Conservation (phyloP, 352 stramenopile species). For the Thalassiosira mediterranea region DNA sequence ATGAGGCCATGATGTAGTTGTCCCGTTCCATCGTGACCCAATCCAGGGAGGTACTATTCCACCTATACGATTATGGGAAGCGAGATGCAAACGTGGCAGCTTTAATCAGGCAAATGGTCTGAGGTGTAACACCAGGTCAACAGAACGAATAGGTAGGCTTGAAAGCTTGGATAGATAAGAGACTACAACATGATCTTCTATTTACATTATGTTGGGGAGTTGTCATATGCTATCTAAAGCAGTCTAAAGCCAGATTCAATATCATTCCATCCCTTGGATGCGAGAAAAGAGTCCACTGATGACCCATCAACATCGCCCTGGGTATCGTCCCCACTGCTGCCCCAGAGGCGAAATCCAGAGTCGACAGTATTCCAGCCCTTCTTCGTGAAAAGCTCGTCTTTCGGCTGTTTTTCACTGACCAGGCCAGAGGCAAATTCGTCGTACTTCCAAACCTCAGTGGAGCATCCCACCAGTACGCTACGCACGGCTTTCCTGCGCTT, state of each 20-base stretch:
- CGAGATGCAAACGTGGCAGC: too few relatives aligned
- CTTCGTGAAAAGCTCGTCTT: conserved; percentile 67
- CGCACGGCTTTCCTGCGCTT: conserved; percentile 58
- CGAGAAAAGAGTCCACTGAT: conserved; percentile 64
- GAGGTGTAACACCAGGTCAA: too few relatives aligned
- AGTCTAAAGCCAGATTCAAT: conserved; percentile 78
- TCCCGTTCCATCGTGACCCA: too few relatives aligned
- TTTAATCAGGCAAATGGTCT: too few relatives aligned
- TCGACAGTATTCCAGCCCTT: conserved; percentile 82
- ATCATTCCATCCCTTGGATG: conserved; percentile 80
- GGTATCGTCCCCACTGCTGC: conserved; percentile 14
- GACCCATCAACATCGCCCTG: conserved; percentile 5
- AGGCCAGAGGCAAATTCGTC: conserved; percentile 60
- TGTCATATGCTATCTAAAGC: too few relatives aligned
- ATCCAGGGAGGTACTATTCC: too few relatives aligned
- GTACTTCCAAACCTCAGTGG: conserved; percentile 67
- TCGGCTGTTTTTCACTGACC: conserved; percentile 13
- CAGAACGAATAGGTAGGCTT: too few relatives aligned
- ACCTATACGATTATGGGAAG: too few relatives aligned
- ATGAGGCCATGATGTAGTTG: too few relatives aligned
- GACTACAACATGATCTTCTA: too few relatives aligned
- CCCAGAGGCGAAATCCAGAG: conserved; percentile 75
- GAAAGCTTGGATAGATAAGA: too few relatives aligned
- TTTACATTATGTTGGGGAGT: too few relatives aligned
- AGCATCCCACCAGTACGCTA: conserved; percentile 53